phyloP scores from a whole-genome alignment of 1,284 basidiomycete genomes.

The Fomitopsis schrenkii region DNA sequence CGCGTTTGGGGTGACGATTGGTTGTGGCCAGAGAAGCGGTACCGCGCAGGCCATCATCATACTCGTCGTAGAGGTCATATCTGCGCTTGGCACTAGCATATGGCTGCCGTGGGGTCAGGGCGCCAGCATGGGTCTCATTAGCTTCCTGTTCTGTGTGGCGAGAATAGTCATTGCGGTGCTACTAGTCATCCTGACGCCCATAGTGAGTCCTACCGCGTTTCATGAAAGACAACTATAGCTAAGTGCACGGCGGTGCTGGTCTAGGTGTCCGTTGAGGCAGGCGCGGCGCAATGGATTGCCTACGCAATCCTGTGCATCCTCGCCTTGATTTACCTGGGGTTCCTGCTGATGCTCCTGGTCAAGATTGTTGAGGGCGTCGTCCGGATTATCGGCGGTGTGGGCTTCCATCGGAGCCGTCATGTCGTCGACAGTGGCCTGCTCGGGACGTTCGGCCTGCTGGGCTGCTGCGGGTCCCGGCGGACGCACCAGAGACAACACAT shows the following conservation, averaged over 20 bases:
- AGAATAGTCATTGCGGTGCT: constrained; percentile 88
- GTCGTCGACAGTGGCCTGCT: constrained; percentile 80
- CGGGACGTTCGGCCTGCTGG: constrained; percentile 74
- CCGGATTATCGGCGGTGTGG: constrained; percentile 75
- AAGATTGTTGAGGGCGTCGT: constrained; percentile 83
- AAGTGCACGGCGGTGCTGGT: not conserved
- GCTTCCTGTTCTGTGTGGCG: constrained; percentile 87
- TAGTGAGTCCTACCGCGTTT: constrained; percentile 51
- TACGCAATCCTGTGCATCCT: constrained; percentile 90
- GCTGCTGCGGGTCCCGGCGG: constrained; percentile 65
- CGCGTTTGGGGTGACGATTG: constrained; percentile 79
- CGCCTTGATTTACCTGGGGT: constrained; percentile 79
- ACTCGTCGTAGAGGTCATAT: constrained; percentile 78
- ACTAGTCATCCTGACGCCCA: constrained; percentile 82
- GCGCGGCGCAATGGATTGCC: constrained; percentile 86
- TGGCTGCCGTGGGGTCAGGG: constrained; percentile 97
- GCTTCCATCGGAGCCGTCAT: constrained; percentile 83
- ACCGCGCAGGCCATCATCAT: constrained; percentile 90
- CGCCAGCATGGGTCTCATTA: constrained; percentile 92
- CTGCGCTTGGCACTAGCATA: constrained; percentile 82
- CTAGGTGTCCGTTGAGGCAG: constrained; percentile 76
- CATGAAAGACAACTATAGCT: constrained; percentile 3
- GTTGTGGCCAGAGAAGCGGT: constrained; percentile 85
- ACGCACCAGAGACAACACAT: constrained; percentile 30
- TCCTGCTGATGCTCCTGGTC: constrained; percentile 75